Evolutionary conservation across 2,329 filamentous ascomycete genomes (phyloP), one percentile per base, ranked within the genome.

Genomic region (Paecilomyces variotii): DNA sequence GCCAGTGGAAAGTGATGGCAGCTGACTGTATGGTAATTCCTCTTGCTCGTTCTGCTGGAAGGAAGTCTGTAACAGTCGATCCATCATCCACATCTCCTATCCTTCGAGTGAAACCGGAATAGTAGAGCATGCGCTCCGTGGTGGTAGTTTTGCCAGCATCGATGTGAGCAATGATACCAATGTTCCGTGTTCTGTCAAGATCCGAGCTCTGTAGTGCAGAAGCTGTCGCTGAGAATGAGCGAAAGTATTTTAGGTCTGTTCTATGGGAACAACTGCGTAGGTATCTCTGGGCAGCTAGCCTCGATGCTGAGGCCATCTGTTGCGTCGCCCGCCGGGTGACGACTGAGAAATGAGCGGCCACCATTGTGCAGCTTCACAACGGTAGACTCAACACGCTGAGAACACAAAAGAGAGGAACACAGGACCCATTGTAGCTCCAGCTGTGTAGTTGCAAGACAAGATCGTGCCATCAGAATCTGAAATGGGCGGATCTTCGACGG

Each of bases 71-170:
- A 6, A 97, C 91, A 3, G 94, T 97, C 63, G 95, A 96, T 39
- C 94, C 94, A 74, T 96, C 89, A 68, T 97, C 93, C 63, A 99
- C 94, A 74, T 97, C 92, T 77, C 94, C 94, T 69, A 97, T 86
- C 73, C 92, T 83, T 64, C 90, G 83, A 9, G 92, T 96, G 62
- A 92, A 87, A 54, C 94, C 93, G 72, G 91, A 95, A 70, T 97
- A 96, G 71, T 91, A 97, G 69, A 99, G 88, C 93, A 97, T 97
- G 59, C 94, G 91, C 84, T 99, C 94, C 2, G 94, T 97, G 0
- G 94, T 99, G 0, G 94, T 97, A 1, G 94, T 99, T 80, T 99
- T 99, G 7, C 94, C 94, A 58, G 94, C 94, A 85, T 97, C 94
- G 64, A 99, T 96, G 74, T 99, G 94, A 60, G 94, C 94, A 73